These are phyloP conservation scores for Eremothecium cymbalariae DNA, from an alignment of 1,139 yeast genomes.

Conservation along the genomic window DNA sequence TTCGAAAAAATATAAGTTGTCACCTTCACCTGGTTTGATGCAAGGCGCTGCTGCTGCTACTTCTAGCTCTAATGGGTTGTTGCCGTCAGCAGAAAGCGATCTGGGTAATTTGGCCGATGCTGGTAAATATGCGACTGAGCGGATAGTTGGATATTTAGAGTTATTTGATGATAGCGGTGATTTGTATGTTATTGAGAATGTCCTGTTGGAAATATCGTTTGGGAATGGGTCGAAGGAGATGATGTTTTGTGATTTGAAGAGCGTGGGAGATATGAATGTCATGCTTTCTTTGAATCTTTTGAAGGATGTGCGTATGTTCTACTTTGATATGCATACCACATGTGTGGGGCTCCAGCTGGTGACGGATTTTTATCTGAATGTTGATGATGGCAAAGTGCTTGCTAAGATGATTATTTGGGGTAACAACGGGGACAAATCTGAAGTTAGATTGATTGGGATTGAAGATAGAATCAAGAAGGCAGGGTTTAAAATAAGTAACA, in stretches of 20 bases:
- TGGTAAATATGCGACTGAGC: background rate
- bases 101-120: background rate
- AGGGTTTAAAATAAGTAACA: background rate
- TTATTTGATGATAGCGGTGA: too few relatives aligned
- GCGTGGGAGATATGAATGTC: background rate
- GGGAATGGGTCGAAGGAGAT: background rate
- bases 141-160: background rate
- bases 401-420: slow-evolving; percentile 2
- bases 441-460: background rate
- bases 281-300: background rate
- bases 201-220: background rate
- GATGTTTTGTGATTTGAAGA: background rate
- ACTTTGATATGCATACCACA: slow-evolving; percentile 5
- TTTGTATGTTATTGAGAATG: background rate
- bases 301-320: background rate
- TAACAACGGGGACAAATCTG: slow-evolving; percentile 1
- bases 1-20: background rate
- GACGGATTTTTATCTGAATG: background rate
- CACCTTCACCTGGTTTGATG: background rate
- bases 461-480: background rate
- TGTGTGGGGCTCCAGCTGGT: slow-evolving; percentile 2
- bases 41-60: background rate
- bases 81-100: background rate
- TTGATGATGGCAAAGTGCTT: background rate
- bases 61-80: background rate